Evolutionary conservation across 1,284 basidiomycete genomes (phyloP), one percentile per base, ranked within the genome.

Genomic region (Leccinum subrobustum): DNA sequence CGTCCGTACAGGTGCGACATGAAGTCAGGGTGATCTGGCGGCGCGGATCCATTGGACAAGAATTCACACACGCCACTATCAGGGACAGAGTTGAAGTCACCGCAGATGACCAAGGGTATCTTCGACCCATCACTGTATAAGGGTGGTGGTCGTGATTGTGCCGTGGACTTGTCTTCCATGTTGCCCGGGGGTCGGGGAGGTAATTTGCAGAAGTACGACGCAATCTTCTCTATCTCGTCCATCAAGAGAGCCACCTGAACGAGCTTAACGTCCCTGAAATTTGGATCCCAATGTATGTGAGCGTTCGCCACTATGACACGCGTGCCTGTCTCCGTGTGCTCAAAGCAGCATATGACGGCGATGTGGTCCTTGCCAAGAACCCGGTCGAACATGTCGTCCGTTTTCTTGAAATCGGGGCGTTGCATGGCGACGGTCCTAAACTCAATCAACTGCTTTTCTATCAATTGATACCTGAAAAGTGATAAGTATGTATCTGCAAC

Each of bases 351-450:
- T 54, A 96, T 82, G 63, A 96, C 87, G 42, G 94, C 95, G 66
- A 99, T 94, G 73, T 98, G 90, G 77, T 98, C 97, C 75, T 96
- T 95, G 64, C 92, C 92, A 73, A 98, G 87, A 61, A 99, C 95
- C 57, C 97, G 93, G 74, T 98, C 98, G 84, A 98, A 99, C 95
- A 99, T 96, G 78, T 98, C 96, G 72, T 99, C 95, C 4, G 96
- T 97, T 81, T 95, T 96, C 78, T 96, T 95, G 79, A 98, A 96
- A 74, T 99, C 96, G 50, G 90, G 85, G 56, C 95, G 89, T 71
- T 95, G 91, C 83, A 98, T 92, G 6, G 96, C 96, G 62, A 96
- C 84, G 60, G 93, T 87, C 75, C 91, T 94, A 79, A 96, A 99
- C 75, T 99, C 97, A 73, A 99, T 85, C 48, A 96, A 84, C 65